These are phyloP conservation scores for Silene coronaria DNA, from an alignment of 179 eudicot genomes.

Conservation along the genomic window DNA sequence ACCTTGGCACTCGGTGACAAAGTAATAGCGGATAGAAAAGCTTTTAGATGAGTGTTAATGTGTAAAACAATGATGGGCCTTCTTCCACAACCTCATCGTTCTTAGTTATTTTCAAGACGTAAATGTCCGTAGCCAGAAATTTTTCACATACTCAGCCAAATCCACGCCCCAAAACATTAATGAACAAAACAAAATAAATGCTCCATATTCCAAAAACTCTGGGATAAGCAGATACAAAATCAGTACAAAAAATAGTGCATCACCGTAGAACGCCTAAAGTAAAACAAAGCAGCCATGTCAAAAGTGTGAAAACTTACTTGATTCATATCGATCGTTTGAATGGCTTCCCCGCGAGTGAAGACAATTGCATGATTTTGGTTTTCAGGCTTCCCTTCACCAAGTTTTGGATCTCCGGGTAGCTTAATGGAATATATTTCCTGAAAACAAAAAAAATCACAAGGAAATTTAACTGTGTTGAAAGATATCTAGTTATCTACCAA, in stretches of 20 bases:
- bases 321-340: slow-evolving; percentile 95
- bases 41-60: not conserved
- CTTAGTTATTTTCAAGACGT: not conserved
- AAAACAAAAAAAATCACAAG: not conserved
- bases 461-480: not conserved
- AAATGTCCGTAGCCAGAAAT: not conserved
- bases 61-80: not conserved
- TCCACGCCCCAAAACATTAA: not conserved
- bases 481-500: not conserved
- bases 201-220: not conserved
- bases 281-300: not conserved
- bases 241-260: not conserved
- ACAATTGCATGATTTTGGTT: slow-evolving; percentile 89
- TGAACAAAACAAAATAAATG: not conserved
- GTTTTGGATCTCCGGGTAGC: slow-evolving; percentile 92
- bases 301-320: slow-evolving; percentile 42
- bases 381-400: slow-evolving; percentile 94
- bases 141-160: not conserved
- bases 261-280: not conserved
- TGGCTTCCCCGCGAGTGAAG: slow-evolving; percentile 89
- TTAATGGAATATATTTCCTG: slow-evolving; percentile 86
- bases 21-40: not conserved
- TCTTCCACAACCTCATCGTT: not conserved
- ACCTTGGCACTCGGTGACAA: not conserved
- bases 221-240: not conserved